Evolutionary conservation across 2,329 filamentous ascomycete species (phyloP), one percentile per base, ranked within the genome.

Genomic region (Botrytis fragariae): DNA sequence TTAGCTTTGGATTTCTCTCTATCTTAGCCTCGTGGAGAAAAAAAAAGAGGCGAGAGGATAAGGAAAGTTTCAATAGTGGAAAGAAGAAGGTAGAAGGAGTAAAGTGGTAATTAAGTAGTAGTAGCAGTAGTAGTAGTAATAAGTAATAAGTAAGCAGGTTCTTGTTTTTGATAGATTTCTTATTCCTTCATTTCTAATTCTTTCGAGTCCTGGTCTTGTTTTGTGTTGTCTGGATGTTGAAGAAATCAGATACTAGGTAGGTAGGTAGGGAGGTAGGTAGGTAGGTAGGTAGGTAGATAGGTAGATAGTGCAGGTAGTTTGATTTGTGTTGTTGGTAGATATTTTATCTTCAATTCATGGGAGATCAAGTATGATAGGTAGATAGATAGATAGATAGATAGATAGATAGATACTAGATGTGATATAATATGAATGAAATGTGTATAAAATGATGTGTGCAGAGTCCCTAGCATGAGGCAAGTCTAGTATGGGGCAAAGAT

Each of bases 31-130:
- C 25, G 35, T 42, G 48, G 45, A 39, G 65, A 42, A 32, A 39
- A 44, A 42, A 57, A 57, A 57, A 68, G 65, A 68, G 48, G 65
- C 48, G 64, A 68, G 35, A 54, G 35, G 64, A 42, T 48, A 48
- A 48, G 65, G 35, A 57, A 68, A 68, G 48, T 4, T 32, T 44
- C 29, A 20, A 32, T 22, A 57, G 39, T 57, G n/a, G 39, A 64
- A 63, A 29, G 20, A 61, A 14, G 59, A 3, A 61, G 29, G 18
- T 1, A 32, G 29, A 59, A 8, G 29, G 32, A 42, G 25, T 37
- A 4, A n/a, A 35, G 63, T 67, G n/a, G 8, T n/a, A 22, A 45
- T 32, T 57, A 8, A 35, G 10, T 12, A 39, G 44, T 44, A 16
- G 8, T 20, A 25, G 14, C 16, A 42, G 39, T 5, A 37, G 14